Evolutionary conservation across 768 basidiomycete species (phyloP).

Genomic region (Candolleomyces aberdarensis): DNA sequence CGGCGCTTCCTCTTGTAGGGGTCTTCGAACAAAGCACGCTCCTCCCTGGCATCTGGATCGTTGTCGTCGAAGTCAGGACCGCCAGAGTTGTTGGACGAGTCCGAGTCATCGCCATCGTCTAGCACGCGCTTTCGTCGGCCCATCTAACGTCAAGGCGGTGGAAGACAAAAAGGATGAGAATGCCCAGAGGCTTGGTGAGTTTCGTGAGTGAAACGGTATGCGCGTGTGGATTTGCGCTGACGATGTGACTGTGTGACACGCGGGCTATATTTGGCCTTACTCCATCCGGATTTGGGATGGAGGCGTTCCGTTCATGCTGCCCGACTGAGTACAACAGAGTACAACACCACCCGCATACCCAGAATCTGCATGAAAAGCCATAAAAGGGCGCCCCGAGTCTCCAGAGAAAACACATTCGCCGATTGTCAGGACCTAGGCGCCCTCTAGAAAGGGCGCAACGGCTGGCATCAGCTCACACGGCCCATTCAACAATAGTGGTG

Average conservation of each 20-base stretch:
- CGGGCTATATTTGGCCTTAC: background rate
- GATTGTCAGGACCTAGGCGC: too few relatives aligned
- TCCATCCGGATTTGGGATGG: background rate
- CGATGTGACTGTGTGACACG: background rate
- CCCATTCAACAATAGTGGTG: background rate
- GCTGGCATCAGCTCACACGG: background rate
- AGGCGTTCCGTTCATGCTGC: background rate
- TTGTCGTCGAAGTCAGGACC: constrained; percentile 40
- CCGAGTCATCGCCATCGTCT: constrained; percentile 72
- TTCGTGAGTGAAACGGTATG: background rate
- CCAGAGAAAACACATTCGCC: too few relatives aligned
- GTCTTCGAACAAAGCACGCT: constrained; percentile 72
- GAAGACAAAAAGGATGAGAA: constrained; percentile 1
- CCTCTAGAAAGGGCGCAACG: too few relatives aligned
- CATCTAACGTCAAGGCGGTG: constrained; percentile 39
- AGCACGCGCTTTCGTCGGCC: constrained; percentile 73
- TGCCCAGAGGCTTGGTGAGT: background rate
- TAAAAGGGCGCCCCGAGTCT: too few relatives aligned
- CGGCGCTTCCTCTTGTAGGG: constrained; percentile 73
- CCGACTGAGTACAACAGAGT: too few relatives aligned
- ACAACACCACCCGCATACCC: too few relatives aligned
- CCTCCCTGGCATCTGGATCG: constrained; percentile 65
- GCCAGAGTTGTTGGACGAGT: constrained; percentile 60
- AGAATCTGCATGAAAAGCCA: too few relatives aligned
- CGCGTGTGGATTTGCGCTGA: background rate